Evolutionary conservation across 2,329 filamentous ascomycete species (phyloP).

Genomic region (Trichophaea hybrida): DNA sequence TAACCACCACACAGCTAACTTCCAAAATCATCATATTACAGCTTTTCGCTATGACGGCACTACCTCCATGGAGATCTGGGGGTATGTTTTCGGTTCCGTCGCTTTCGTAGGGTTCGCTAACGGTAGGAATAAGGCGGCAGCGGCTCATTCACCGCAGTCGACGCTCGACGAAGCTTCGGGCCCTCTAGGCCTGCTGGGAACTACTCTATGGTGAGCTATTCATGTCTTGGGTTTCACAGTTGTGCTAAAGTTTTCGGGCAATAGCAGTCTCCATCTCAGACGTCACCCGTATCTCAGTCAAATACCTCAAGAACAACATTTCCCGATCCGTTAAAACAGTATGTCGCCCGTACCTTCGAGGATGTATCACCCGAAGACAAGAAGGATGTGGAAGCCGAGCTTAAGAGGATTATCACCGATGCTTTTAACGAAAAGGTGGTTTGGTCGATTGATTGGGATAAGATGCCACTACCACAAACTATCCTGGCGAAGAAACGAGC

Average conservation of each 20-base stretch:
- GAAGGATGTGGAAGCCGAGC: conserved; percentile 63
- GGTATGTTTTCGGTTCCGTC: conserved; percentile 1
- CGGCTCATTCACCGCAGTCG: neutral
- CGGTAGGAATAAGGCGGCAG: neutral
- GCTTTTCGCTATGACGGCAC: neutral
- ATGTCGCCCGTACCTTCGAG: conserved; percentile 47
- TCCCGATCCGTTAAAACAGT: conserved; percentile 27
- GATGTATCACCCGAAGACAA: conserved; percentile 25
- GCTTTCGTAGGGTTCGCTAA: neutral
- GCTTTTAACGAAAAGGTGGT: conserved; percentile 62
- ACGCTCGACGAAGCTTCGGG: conserved; percentile 1
- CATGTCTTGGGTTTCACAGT: no score
- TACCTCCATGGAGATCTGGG: conserved; percentile 2
- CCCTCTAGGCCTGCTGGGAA: neutral
- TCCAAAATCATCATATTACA: neutral
- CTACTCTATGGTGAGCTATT: neutral
- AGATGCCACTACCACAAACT: conserved; percentile 68
- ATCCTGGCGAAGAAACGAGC: conserved; percentile 33
- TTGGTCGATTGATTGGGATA: conserved; percentile 65
- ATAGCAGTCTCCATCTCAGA: neutral
- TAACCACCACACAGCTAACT: neutral
- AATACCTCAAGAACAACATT: conserved; percentile 22
- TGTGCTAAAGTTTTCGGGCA: neutral
- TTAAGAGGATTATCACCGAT: conserved; percentile 72
- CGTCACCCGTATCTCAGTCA: conserved; percentile 6